These are phyloP conservation scores for Blastomyces percursus DNA, from an alignment of 2,329 filamentous ascomycete genomes.

Conservation along the genomic window DNA sequence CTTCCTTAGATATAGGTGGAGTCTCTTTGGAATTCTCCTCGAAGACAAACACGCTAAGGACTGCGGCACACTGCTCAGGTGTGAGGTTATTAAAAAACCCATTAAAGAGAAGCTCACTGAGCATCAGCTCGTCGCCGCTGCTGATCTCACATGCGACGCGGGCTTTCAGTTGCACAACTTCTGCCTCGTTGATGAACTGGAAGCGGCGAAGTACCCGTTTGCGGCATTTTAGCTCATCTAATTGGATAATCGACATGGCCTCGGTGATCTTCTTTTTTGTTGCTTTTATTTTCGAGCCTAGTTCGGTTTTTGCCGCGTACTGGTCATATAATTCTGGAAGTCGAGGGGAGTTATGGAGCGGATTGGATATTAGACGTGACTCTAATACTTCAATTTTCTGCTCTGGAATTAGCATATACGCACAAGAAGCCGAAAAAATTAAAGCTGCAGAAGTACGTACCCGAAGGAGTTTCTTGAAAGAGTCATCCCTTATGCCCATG, in stretches of 20 bases:
- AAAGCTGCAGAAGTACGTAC: constrained; percentile 28
- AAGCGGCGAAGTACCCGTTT: constrained; percentile 91
- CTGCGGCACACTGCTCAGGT: constrained; percentile 74
- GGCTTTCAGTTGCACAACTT: constrained; percentile 93
- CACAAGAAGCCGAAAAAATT: not conserved
- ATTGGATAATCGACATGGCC: constrained; percentile 77
- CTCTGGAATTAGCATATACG: constrained; percentile 14
- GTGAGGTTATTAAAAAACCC: constrained; percentile 94
- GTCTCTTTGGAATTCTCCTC: constrained; percentile 84
- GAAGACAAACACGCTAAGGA: constrained; percentile 90
- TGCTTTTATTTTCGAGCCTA: constrained; percentile 70
- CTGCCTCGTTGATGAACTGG: constrained; percentile 88
- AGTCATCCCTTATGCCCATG: constrained; percentile 86
- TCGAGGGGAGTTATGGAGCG: constrained; percentile 79
- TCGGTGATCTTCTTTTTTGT: constrained; percentile 78
- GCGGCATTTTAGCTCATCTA: constrained; percentile 91
- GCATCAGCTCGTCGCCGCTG: constrained; percentile 85
- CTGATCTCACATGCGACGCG: constrained; percentile 97
- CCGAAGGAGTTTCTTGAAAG: constrained; percentile 78
- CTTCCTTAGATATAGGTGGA: constrained; percentile 57
- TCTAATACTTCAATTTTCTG: constrained; percentile 96
- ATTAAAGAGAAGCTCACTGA: constrained; percentile 90
- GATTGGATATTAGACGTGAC: constrained; percentile 76
- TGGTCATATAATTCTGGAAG: constrained; percentile 76
- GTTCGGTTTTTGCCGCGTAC: constrained; percentile 68